Evolutionary conservation across 768 basidiomycete genomes (phyloP), one percentile per base, ranked within the genome.

Genomic region (Paxillus ammoniavirescens): DNA sequence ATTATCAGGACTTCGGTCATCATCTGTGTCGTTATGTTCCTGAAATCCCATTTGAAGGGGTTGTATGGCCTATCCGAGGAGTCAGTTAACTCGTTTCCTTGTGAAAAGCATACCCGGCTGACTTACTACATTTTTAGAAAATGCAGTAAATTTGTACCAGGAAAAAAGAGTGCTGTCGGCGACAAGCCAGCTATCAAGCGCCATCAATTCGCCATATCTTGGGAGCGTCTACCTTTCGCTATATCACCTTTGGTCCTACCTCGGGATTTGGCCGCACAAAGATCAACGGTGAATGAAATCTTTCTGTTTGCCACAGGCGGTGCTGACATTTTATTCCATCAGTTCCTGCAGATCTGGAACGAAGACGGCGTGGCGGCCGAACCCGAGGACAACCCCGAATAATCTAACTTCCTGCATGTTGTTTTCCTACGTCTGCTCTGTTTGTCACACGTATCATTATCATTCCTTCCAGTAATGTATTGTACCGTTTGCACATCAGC

Each of bases 31-130:
- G 82, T 92, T 45, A 87, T 98, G 79, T 74, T 95, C 30, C 78
- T 98, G 31, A 95, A 96, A 64, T 80, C 86, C 5, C 82, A 98
- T 69, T 76, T 99, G 53, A 94, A 98, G 66, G 69, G 70, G 1
- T 64, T 92, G 13, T 99, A 98, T 65, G 83, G 86, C 2, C 68
- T 98, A 37, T 88, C 91, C 2, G 95, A 98, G 75, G 94, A 97
- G 95, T 96, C 66, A 54, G 89, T 77, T 13, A 4, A 10, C 9
- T 17, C 18, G 35, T 14, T 0, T 21, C 48, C 57, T 21, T 15
- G 21, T 10, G 36, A 21, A n/a, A 9, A 31, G 31, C 18, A 31
- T 10, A 17, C 38, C n/a, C 17, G 8, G 48, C 15, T 15, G 23
- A 49, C 50, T 59, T 1, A 55, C 9, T 2, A 12, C 15, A 13